A percentile compares a stretch with the other conserved stretches of the same genome.
Evolutionary conservation across 1,284 basidiomycete species (phyloP).

Genomic region (Porogramme epimiltina): DNA sequence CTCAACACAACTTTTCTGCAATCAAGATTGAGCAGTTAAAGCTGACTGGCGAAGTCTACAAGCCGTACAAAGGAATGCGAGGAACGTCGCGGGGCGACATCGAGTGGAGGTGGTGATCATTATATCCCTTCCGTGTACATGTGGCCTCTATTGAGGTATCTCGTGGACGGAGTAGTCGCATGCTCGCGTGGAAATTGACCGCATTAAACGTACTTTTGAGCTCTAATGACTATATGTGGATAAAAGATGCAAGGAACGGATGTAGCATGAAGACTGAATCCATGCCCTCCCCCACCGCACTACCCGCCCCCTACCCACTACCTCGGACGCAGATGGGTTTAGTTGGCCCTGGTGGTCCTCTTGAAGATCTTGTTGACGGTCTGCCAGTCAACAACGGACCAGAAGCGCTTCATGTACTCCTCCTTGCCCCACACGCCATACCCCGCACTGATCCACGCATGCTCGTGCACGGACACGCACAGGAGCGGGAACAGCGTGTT

Average conservation of each 20-base stretch:
- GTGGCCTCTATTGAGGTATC: background rate
- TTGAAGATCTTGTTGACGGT: conserved; percentile 49
- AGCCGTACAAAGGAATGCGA: conserved; percentile 70
- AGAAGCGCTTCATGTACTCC: conserved; percentile 88
- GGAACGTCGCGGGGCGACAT: conserved; percentile 61
- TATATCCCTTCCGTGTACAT: background rate
- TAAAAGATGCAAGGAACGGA: conserved; percentile 7
- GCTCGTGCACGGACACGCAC: conserved; percentile 88
- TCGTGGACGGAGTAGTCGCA: background rate
- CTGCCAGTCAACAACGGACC: conserved; percentile 87
- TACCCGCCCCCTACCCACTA: background rate
- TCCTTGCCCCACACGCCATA: conserved; percentile 96
- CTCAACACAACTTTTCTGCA: conserved; percentile 76
- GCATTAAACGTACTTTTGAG: conserved; percentile 21
- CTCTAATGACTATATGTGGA: conserved; percentile 21
- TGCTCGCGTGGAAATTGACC: background rate
- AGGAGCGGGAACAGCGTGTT: conserved; percentile 77
- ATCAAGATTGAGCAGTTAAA: conserved; percentile 87
- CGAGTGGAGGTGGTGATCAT: conserved; percentile 70
- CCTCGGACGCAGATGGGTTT: background rate
- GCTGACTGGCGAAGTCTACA: conserved; percentile 81
- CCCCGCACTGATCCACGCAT: conserved; percentile 86
- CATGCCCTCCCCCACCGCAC: background rate
- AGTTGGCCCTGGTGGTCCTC: conserved; percentile 8
- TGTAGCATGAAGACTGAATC: background rate